Base-by-base conservation (phyloP, 148 eudicot genomes). In the Fallopia convolvulus region DNA sequence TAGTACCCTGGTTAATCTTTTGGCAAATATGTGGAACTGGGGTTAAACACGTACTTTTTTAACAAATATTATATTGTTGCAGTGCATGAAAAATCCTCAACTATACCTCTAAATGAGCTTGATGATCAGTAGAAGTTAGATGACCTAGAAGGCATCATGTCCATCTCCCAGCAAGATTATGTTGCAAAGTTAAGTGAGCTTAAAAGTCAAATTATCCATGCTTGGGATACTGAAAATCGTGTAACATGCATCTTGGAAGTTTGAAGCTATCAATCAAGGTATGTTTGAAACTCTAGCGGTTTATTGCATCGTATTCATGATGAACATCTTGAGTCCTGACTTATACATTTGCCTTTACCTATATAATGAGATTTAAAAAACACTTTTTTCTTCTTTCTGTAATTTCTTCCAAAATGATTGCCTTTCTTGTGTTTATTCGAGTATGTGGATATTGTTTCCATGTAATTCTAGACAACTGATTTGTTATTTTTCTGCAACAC, bases 201-300 rank as follows among this genome's bases (percentile, higher is more conserved):
- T 52, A 89, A 88, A 79, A 86, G 84, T 81, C 85, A 91, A 77
- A 85, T 89, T 70, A 75, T 58, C n/a, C 83, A 61, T 82, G 81
- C 91, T 76, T 91, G 96, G 96, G 72, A 79, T 78, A 81, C 84
- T 72, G 86, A 80, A 79, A 90, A 91, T 74, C 89, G 89, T 70
- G 85, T 91, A 70, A 86, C 87, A 79, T 84, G 93, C n/a, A n/a
- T n/a, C n/a, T n/a, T n/a, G n/a, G n/a, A n/a, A n/a, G n/a, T 70
- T 81, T 91, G 79, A 84, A 84, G 84, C 79, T 91, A 84, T 84
- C 96, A 60, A 85, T 85, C 66, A 89, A 91, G 93, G 96, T 87
- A 79, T 79, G 78, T 78, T 77, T 47, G 58, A 33, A 74, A 75
- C 55, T 70, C 44, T 53, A 49, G 33, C 13, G 8, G 72, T 33